Percentiles rank a stretch among this genome's conserved stretches.
Evolutionary conservation across 2,329 filamentous ascomycete genomes (phyloP).

Genomic region (Penicillium sp.): DNA sequence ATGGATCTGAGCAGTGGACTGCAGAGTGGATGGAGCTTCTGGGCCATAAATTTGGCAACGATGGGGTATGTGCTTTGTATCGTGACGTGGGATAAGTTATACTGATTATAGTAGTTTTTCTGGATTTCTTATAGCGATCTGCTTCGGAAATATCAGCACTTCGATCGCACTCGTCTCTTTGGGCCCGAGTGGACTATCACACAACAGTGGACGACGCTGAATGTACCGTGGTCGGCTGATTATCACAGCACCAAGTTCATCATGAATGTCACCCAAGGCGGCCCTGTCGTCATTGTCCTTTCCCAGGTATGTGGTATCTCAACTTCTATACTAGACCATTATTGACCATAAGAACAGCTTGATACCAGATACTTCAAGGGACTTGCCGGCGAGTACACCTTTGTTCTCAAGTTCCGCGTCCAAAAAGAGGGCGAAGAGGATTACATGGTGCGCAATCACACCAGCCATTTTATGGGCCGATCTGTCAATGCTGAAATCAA

Average conservation of each 20-base stretch:
- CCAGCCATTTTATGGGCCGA: constrained; percentile 64
- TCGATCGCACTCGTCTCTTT: constrained; percentile 62
- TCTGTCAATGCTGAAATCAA: constrained; percentile 76
- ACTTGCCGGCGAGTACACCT: constrained; percentile 58
- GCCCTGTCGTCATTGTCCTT: constrained; percentile 59
- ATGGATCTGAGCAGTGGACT: constrained; percentile 83
- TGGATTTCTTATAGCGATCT: constrained; percentile 63
- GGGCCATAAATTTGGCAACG: constrained; percentile 72
- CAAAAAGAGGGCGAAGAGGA: constrained; percentile 62
- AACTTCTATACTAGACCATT: no score
- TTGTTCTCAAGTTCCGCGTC: constrained; percentile 59
- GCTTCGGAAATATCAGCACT: constrained; percentile 58
- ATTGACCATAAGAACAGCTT: constrained; percentile 38
- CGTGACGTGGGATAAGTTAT: background rate
- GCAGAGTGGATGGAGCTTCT: constrained; percentile 73
- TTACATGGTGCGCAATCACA: constrained; percentile 59
- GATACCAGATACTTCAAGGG: constrained; percentile 63
- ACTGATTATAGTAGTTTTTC: constrained; percentile 45
- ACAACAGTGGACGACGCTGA: constrained; percentile 62
- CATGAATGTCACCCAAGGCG: constrained; percentile 52
- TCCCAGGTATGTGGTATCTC: constrained; percentile 45
- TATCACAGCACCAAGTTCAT: constrained; percentile 63
- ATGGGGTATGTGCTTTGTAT: constrained; percentile 52
- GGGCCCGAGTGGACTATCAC: constrained; percentile 61
- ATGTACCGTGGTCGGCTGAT: constrained; percentile 61